Conservation (phyloP, 768 basidiomycete genomes). For the Mycena vulgaris region DNA sequence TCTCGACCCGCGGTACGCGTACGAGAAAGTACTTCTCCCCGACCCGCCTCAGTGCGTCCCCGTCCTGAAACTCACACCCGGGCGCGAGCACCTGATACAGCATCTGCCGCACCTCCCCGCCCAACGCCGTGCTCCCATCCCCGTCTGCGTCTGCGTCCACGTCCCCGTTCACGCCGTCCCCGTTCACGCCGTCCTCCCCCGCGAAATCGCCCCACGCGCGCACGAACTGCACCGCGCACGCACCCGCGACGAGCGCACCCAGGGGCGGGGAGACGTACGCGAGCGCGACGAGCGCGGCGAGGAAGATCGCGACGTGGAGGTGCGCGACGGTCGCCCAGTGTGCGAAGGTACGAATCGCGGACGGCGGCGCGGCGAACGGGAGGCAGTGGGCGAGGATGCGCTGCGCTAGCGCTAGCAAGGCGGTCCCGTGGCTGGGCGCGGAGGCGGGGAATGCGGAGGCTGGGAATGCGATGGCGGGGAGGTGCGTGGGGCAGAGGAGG, state of each 20-base stretch:
- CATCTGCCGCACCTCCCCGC: conserved; percentile 30
- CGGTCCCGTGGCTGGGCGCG: neutral
- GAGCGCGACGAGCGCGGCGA: conserved; percentile 18
- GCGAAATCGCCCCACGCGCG: conserved; percentile 30
- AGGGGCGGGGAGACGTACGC: conserved; percentile 17
- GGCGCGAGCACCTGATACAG: conserved; percentile 23
- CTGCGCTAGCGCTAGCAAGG: neutral
- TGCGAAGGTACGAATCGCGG: conserved; percentile 24
- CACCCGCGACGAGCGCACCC: conserved; percentile 18
- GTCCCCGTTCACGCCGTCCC: neutral
- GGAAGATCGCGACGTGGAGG: conserved; percentile 32
- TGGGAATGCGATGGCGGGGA: conserved; percentile 27
- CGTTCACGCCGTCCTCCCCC: neutral
- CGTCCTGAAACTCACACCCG: conserved; percentile 27
- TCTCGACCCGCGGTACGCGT: neutral
- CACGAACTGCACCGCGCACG: neutral
- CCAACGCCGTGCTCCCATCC: conserved; percentile 15
- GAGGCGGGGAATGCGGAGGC: neutral
- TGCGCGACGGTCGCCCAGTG: conserved; percentile 37
- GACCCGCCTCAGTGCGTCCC: conserved; percentile 10
- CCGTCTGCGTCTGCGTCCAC: neutral
- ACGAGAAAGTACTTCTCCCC: conserved; percentile 20
- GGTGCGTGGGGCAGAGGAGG: conserved; percentile 17
- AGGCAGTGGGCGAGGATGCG: conserved; percentile 13
- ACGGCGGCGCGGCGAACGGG: conserved; percentile 23